A percentile compares a stretch with the other conserved stretches of the same genome.
Conservation (phyloP, 495 filamentous ascomycete genomes). For the Tuber melanosporum region DNA sequence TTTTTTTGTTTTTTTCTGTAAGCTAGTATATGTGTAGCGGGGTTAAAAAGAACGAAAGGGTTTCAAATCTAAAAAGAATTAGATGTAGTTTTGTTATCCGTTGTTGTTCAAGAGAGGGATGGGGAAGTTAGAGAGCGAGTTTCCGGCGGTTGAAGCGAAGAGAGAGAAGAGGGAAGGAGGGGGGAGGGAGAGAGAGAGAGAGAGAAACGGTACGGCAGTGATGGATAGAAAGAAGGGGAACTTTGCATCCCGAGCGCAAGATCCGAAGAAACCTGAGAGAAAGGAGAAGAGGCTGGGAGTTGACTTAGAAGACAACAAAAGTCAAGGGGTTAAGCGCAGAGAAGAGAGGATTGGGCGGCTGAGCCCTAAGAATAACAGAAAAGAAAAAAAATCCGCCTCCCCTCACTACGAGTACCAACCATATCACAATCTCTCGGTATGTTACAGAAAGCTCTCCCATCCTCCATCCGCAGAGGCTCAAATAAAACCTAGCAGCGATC, state of each 20-base stretch:
- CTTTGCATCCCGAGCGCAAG: neutral
- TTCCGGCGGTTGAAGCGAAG: neutral
- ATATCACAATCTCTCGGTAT: neutral
- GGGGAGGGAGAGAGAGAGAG: neutral
- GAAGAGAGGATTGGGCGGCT: neutral
- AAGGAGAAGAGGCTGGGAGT: neutral
- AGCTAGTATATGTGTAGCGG: neutral
- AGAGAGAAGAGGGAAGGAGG: neutral
- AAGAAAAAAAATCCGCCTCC: neutral
- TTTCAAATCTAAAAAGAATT: neutral
- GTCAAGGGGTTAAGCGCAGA: neutral
- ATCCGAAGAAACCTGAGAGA: neutral
- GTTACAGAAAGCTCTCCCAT: neutral
- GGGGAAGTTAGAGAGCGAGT: constrained; percentile 1
- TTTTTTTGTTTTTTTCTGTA: neutral
- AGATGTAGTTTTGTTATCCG: neutral
- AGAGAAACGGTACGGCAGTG: neutral
- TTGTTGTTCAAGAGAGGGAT: neutral
- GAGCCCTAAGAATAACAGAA: neutral
- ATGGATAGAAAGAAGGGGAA: neutral
- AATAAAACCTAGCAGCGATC: neutral
- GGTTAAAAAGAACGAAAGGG: neutral
- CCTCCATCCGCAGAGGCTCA: neutral
- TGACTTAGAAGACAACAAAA: neutral
- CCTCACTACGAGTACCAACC: neutral